These are phyloP conservation scores for Sporormia fimetaria DNA, from an alignment of 495 filamentous ascomycete genomes.

Conservation along the genomic window DNA sequence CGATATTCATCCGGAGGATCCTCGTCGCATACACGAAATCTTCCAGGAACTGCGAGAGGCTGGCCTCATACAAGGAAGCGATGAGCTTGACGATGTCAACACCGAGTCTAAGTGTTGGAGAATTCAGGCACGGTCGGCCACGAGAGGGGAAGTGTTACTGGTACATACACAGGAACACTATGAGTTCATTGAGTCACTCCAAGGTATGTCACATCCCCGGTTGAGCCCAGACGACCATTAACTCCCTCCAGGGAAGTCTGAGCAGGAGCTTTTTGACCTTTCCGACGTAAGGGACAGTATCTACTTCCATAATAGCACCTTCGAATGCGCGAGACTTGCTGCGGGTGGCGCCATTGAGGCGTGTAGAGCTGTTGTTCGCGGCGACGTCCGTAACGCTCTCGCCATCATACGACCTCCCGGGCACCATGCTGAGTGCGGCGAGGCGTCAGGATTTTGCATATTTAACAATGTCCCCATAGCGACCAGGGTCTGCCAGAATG, in stretches of 20 bases:
- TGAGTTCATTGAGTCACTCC: slow-evolving; percentile 58
- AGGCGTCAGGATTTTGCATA: slow-evolving; percentile 85
- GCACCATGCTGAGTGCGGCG: slow-evolving; percentile 80
- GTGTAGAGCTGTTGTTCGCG: slow-evolving; percentile 67
- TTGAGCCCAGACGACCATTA: background rate
- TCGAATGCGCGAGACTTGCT: slow-evolving; percentile 65
- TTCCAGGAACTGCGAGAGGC: slow-evolving; percentile 70
- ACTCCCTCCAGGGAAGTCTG: slow-evolving; percentile 35
- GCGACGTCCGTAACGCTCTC: slow-evolving; percentile 82
- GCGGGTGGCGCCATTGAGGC: slow-evolving; percentile 95
- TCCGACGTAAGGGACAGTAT: slow-evolving; percentile 67
- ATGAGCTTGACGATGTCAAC: slow-evolving; percentile 36
- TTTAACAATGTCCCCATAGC: slow-evolving; percentile 96
- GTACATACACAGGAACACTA: slow-evolving; percentile 68
- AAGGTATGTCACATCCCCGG: slow-evolving; percentile 30
- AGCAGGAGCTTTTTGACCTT: slow-evolving; percentile 53
- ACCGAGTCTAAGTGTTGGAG: slow-evolving; percentile 55
- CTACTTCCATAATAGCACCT: slow-evolving; percentile 77
- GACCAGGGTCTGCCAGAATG: slow-evolving; percentile 65
- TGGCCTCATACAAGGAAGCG: slow-evolving; percentile 55
- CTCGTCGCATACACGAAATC: slow-evolving; percentile 77
- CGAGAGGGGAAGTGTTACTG: slow-evolving; percentile 59
- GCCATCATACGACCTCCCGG: slow-evolving; percentile 90
- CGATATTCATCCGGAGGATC: slow-evolving; percentile 92
- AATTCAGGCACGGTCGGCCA: slow-evolving; percentile 65